Evolutionary conservation across 192 early-diverging fungal genomes (phyloP), one percentile per base, ranked within the genome.

Genomic region (Podila epigama): DNA sequence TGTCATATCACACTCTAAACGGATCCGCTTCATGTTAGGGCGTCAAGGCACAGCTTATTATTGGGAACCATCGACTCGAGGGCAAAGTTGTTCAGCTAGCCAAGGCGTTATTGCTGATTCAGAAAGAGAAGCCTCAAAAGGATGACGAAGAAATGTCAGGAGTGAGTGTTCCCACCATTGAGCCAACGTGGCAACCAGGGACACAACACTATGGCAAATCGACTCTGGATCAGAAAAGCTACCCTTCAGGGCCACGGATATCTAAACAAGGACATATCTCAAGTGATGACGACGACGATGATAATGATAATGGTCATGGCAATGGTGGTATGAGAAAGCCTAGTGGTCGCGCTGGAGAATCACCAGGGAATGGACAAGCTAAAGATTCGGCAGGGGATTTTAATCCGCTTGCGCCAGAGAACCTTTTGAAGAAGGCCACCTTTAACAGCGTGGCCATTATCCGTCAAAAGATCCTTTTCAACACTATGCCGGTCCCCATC

Each of bases 391-490:
- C 11, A 20, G 2, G 31, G 5, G 15, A 18, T 5, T 28, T 54
- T 4, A 66, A 68, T 52, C 66, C 73, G 10, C 18, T 60, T 29
- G 66, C 63, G 18, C 58, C 66, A 18, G 12, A 58, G 41, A 58
- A 55, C 25, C 57, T 63, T 22, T 5, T 20, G 34, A 60, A 68
- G 2, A 53, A 36, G 42, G 31, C 68, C 10, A 54, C 67, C 42
- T 77, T 68, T 52, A 27, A 77, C 31, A 77, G 65, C 3, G 60
- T 77, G 9, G 73, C 73, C 3, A 58, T 77, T 28, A 77, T 77
- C 50, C 73, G 73, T 1, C 54, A 77, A 64, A 77, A 68, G 56
- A 68, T 77, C 13, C 61, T 77, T 4, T 77, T 77, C 56, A 77
- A 77, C 42, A 37, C 56, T 2, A 77, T 77, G 73, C 73, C 73